These are phyloP conservation scores for Polysphondylium violaceum DNA, from an alignment of 78 protist species.

Conservation along the genomic window DNA sequence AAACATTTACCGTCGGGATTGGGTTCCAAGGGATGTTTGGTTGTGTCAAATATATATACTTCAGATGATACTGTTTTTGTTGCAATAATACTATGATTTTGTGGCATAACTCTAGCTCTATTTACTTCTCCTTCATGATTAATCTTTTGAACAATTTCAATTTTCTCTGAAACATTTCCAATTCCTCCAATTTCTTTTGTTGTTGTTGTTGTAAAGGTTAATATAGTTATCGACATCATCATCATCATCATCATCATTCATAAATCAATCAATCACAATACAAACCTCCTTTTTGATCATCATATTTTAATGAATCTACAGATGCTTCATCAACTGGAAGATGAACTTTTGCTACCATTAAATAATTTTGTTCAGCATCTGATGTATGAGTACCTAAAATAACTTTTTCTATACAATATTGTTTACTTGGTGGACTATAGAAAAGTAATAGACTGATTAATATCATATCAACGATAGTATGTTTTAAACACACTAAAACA, in stretches of 20 bases:
- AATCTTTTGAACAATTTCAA: conserved; percentile 86
- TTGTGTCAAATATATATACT: conserved; percentile 92
- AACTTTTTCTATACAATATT: conserved; percentile 84
- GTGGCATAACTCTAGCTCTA: conserved; percentile 97
- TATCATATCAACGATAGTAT: too few species aligned
- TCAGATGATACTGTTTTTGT: conserved; percentile 94
- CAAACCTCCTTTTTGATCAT: conserved; percentile 83
- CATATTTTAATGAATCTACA: conserved; percentile 86
- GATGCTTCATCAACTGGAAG: conserved; percentile 90
- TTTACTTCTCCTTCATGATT: conserved; percentile 96
- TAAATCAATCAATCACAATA: neutral
- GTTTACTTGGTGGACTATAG: conserved; percentile 42
- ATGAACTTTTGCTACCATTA: conserved; percentile 91
- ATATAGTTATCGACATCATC: neutral
- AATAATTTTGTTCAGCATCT: conserved; percentile 93
- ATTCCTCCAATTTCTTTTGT: conserved; percentile 86
- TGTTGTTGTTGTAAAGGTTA: too few species aligned
- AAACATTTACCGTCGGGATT: conserved; percentile 47
- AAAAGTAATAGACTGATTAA: neutral
- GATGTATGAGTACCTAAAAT: conserved; percentile 98
- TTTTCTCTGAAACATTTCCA: conserved; percentile 61
- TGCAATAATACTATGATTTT: conserved; percentile 93
- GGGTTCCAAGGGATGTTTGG: conserved; percentile 92
- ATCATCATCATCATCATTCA: neutral
- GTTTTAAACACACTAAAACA: too few species aligned